Evolutionary conservation across 1,139 yeast genomes (phyloP).

Genomic region (Scheffersomyces quercinus): DNA sequence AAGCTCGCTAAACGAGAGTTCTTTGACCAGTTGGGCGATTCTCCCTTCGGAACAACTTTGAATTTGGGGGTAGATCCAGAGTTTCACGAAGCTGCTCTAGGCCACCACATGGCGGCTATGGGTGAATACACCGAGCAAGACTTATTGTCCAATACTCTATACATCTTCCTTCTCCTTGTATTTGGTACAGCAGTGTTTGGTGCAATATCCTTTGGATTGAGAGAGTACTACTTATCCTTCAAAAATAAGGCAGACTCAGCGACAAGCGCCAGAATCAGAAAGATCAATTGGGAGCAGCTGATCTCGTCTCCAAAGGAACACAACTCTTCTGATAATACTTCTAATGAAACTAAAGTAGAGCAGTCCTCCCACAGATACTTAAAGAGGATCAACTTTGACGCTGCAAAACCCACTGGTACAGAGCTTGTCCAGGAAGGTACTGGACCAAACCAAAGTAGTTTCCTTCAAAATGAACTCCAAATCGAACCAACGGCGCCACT

Average conservation of each 20-base stretch:
- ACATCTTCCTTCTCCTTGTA: conserved; percentile 28
- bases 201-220: conserved; percentile 23
- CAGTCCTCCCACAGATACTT: too few relatives aligned
- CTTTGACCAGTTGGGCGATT: background rate
- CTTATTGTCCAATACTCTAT: conserved; percentile 29
- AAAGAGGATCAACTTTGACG: too few relatives aligned
- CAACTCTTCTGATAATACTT: too few relatives aligned
- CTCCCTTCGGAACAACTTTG: background rate
- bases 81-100: background rate
- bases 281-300: background rate
- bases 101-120: too few relatives aligned
- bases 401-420: too few relatives aligned
- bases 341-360: too few relatives aligned
- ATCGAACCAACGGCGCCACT: background rate
- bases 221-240: conserved; percentile 27
- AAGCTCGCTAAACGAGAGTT: background rate
- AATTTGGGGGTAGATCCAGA: background rate
- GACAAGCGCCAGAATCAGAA: conserved; percentile 6
- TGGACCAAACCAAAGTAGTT: too few relatives aligned
- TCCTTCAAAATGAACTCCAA: background rate
- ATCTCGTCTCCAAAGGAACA: too few relatives aligned
- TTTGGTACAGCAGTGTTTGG: conserved; percentile 22
- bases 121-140: conserved; percentile 14
- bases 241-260: conserved; percentile 9
- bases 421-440: too few relatives aligned